These are phyloP conservation scores for Aspergillus hiratsukae DNA, from an alignment of 2,329 filamentous ascomycete species.

Conservation along the genomic window DNA sequence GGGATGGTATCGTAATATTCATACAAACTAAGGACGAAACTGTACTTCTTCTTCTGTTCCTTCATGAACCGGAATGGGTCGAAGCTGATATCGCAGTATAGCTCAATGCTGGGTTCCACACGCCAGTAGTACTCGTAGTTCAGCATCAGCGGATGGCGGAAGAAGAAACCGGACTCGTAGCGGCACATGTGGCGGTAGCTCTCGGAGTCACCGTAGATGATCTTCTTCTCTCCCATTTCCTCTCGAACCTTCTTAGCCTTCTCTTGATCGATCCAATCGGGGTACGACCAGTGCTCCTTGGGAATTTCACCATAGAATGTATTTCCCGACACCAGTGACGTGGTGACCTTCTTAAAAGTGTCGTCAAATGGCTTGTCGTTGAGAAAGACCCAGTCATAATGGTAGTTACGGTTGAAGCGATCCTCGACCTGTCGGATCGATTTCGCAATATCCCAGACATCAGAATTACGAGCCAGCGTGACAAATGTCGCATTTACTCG, in stretches of 20 bases:
- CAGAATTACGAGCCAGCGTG: slow-evolving; percentile 84
- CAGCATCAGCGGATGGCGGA: slow-evolving; percentile 86
- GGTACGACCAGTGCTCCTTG: slow-evolving; percentile 95
- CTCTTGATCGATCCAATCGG: slow-evolving; percentile 90
- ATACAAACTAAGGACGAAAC: slow-evolving; percentile 90
- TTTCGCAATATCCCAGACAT: slow-evolving; percentile 93
- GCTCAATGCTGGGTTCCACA: slow-evolving; percentile 92
- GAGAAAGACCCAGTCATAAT: slow-evolving; percentile 99
- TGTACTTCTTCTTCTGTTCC: slow-evolving; percentile 97
- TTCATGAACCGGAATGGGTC: slow-evolving; percentile 97
- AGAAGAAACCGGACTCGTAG: slow-evolving; percentile 99
- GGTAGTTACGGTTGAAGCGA: slow-evolving; percentile 92
- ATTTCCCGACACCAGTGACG: slow-evolving; percentile 83
- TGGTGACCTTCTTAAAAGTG: slow-evolving; percentile 87
- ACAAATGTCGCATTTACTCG: slow-evolving; percentile 98
- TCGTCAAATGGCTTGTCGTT: slow-evolving; percentile 95
- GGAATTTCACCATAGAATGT: slow-evolving; percentile 88
- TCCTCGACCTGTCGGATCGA: slow-evolving; percentile 97
- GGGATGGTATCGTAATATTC: slow-evolving; percentile 96
- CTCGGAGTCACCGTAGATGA: slow-evolving; percentile 96
- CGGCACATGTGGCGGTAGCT: slow-evolving; percentile 99
- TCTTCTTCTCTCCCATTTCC: slow-evolving; percentile 89
- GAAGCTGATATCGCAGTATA: slow-evolving; percentile 92
- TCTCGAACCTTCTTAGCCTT: slow-evolving; percentile 85
- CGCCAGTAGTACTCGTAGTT: slow-evolving; percentile 99